These are phyloP conservation scores for Aristolochia contorta DNA, from an alignment of 164 flowering plant genomes.

Conservation along the genomic window DNA sequence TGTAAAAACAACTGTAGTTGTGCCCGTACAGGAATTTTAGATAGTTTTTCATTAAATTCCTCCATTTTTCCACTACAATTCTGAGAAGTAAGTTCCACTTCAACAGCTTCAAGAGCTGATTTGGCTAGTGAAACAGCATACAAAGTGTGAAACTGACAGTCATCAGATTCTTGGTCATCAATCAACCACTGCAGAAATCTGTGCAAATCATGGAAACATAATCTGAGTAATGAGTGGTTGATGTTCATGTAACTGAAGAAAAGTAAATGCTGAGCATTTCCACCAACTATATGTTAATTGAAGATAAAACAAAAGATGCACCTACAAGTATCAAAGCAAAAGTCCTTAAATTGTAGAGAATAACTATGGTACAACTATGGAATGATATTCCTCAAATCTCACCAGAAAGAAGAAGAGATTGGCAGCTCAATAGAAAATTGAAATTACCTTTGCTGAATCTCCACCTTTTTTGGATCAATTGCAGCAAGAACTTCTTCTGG, in stretches of 20 bases:
- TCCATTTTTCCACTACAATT: conserved; percentile 13
- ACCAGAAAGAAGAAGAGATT: not conserved
- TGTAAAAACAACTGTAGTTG: conserved; percentile 78
- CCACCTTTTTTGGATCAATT: conserved; percentile 78
- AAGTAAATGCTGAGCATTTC: too few species aligned
- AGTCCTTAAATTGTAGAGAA: too few species aligned
- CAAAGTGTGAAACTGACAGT: conserved; percentile 63
- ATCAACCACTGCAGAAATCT: conserved; percentile 96
- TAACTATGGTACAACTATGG: too few species aligned
- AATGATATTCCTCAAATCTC: too few species aligned
- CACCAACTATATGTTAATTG: too few species aligned
- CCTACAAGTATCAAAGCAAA: too few species aligned
- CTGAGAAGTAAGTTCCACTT: conserved; percentile 16
- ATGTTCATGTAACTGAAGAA: too few species aligned
- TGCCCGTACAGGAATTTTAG: conserved; percentile 51
- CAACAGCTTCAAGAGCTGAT: conserved; percentile 56
- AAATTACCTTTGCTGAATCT: conserved; percentile 71
- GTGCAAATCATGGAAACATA: conserved; percentile 3
- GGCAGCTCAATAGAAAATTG: not conserved
- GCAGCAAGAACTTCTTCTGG: conserved; percentile 74
- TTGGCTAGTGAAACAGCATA: conserved; percentile 92
- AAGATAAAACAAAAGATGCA: too few species aligned
- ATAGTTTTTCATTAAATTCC: conserved; percentile 19
- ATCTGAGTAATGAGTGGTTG: too few species aligned
- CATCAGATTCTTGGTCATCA: conserved; percentile 81